Percentiles rank a stretch among this genome's conserved stretches.
These are phyloP conservation scores for Penium margaritaceum DNA, from an alignment of 139 green algal genomes.

Conservation along the genomic window DNA sequence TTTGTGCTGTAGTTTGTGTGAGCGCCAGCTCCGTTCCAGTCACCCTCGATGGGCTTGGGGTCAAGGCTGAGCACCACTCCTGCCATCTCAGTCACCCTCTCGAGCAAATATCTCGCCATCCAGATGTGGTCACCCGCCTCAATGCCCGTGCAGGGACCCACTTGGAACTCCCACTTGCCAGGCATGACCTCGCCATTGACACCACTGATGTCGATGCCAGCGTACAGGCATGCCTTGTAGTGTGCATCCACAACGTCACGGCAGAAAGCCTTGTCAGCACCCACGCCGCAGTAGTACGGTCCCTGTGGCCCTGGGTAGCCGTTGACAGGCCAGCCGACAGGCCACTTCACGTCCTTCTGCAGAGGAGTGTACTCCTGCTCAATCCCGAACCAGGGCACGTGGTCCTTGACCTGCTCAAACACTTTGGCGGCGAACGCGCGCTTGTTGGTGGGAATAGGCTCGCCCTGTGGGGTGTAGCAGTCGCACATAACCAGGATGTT, in stretches of 20 bases:
- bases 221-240: slow-evolving; percentile 86
- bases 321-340: slow-evolving; percentile 64
- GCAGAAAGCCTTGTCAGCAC: slow-evolving; percentile 68
- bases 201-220: slow-evolving; percentile 85
- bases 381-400: slow-evolving; percentile 83
- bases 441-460: slow-evolving; percentile 88
- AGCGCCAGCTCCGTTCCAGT: slow-evolving; percentile 96
- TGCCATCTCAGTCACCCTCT: slow-evolving; percentile 82
- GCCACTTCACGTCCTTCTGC: slow-evolving; percentile 87
- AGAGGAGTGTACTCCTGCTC: slow-evolving; percentile 73
- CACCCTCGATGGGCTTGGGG: slow-evolving; percentile 83
- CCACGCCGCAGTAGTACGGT: slow-evolving; percentile 95
- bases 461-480: slow-evolving; percentile 73
- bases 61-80: slow-evolving; percentile 88
- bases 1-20: slow-evolving; percentile 85
- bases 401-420: slow-evolving; percentile 55
- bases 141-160: slow-evolving; percentile 86
- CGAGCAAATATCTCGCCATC: slow-evolving; percentile 89
- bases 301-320: slow-evolving; percentile 54
- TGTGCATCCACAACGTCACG: slow-evolving; percentile 91
- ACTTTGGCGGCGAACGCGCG: slow-evolving; percentile 57
- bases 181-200: slow-evolving; percentile 98
- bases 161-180: slow-evolving; percentile 90
- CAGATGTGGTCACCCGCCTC: slow-evolving; percentile 82
- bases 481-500: slow-evolving; percentile 94